Evolutionary conservation across 352 stramenopile species (phyloP), one percentile per base, ranked within the genome.

Genomic region (Phytophthora rubi): DNA sequence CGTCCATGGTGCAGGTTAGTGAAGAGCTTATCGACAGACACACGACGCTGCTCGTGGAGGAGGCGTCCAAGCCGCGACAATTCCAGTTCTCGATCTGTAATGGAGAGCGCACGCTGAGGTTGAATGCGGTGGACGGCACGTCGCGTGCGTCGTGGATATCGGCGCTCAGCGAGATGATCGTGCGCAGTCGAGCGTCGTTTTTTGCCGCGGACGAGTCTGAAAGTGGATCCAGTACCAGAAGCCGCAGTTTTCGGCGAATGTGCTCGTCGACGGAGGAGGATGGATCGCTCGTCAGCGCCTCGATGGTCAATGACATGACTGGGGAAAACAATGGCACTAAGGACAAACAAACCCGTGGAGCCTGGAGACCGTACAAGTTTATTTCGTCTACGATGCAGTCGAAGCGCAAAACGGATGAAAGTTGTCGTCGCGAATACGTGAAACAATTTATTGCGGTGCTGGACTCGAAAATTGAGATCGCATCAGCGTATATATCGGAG

Each of bases 81-180:
- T 93, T 92, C 61, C 87, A 91, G 68, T 96, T 96, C 45, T 84
- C 89, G 10, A 73, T 96, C 28, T 87, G 92, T 32, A 90, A 92
- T 57, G 83, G 83, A 37, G 79, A 89, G 12, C 86, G 79, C 13
- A 88, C 82, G 23, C 52, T 94, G 8, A 75, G 86, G 4, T 68
- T 96, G 8, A 96, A 96, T 59, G 89, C 89, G 0, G 79, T 93
- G 7, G 86, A 92, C 58, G 76, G 66, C 1, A 78, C 64, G 7
- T 88, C 77, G 7, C 82, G 88, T 5, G 73, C 80, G 6, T 65
- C 78, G 0, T 96, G 89, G 89, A 72, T 96, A 4, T 88, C 82
- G 7, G 87, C 89, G 3, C 80, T 96, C 3, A 94, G 82, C 64
- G 83, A 92, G 55, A 74, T 96, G 53, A 94, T 96, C 54, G 86